Percentiles rank a stretch among this genome's conserved stretches.
Conservation (phyloP, 805 yeast genomes). For the Pachysolen tannophilus region DNA sequence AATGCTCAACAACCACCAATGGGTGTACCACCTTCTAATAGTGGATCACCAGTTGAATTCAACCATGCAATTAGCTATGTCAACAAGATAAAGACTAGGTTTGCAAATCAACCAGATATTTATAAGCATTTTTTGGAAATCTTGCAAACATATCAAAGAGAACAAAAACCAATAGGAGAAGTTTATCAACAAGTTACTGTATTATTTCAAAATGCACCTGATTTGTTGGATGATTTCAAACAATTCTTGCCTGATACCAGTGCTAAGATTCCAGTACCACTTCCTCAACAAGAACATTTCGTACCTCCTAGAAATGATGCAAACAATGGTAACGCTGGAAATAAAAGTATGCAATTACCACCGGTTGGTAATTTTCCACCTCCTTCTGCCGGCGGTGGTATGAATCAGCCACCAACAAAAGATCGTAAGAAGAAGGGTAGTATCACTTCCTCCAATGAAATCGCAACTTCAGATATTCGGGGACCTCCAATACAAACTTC, state of each 20-base stretch:
- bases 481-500: constrained; percentile 17
- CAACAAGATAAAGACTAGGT: constrained; percentile 90
- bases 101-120: constrained; percentile 89
- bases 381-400: constrained; percentile 28
- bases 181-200: constrained; percentile 91
- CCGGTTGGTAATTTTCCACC: constrained; percentile 89
- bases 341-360: constrained; percentile 57
- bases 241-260: constrained; percentile 86
- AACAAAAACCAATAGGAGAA: constrained; percentile 90
- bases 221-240: constrained; percentile 87
- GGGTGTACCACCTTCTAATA: constrained; percentile 10
- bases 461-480: constrained; percentile 41
- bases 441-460: constrained; percentile 27
- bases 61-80: constrained; percentile 96
- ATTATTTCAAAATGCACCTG: constrained; percentile 89
- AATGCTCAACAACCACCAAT: constrained; percentile 12
- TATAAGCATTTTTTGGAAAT: constrained; percentile 93
- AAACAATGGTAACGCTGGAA: constrained; percentile 21
- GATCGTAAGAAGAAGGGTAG: constrained; percentile 15
- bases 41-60: constrained; percentile 78
- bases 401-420: constrained; percentile 14
- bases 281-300: constrained; percentile 18
- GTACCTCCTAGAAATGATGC: constrained; percentile 14
- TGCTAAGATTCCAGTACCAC: constrained; percentile 26
- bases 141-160: constrained; percentile 92